A percentile compares a stretch with the other conserved stretches of the same genome.
Evolutionary conservation across 1,139 yeast genomes (phyloP).

Genomic region (Yamadazyma kanchanaburiensis): DNA sequence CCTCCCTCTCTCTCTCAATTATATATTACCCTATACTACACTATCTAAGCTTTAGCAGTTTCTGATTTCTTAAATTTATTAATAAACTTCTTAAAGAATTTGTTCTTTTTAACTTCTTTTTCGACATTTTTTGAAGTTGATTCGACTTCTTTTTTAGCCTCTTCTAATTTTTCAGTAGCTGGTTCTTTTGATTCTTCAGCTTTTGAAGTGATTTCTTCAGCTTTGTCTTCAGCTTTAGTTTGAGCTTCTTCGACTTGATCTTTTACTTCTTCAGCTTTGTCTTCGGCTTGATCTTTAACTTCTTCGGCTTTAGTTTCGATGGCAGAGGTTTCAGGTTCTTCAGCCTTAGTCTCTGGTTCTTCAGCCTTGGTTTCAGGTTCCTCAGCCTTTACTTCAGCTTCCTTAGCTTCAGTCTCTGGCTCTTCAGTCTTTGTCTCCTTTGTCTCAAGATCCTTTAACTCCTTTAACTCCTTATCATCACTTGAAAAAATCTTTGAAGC

Average conservation of each 20-base stretch:
- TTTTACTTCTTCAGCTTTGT: conserved; percentile 10
- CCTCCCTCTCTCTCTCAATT: conserved; percentile 1
- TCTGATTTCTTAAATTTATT: conserved; percentile 46
- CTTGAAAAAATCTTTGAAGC: conserved; percentile 38
- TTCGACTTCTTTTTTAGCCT: conserved; percentile 29
- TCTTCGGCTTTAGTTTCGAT: conserved; percentile 10
- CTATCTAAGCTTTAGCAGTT: conserved; percentile 25
- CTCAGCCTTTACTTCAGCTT: conserved; percentile 5
- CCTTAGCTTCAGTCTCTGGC: conserved; percentile 9
- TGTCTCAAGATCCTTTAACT: conserved; percentile 7
- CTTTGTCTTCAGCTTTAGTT: conserved; percentile 6
- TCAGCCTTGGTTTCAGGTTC: conserved; percentile 15
- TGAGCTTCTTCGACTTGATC: conserved; percentile 7
- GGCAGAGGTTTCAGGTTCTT: not conserved
- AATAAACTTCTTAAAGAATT: conserved; percentile 48
- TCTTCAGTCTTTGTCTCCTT: conserved; percentile 4
- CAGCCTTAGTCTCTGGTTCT: conserved; percentile 9
- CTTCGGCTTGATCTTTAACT: conserved; percentile 9
- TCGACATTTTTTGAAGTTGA: conserved; percentile 22
- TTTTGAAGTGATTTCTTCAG: conserved; percentile 12
- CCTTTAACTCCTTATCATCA: conserved; percentile 26
- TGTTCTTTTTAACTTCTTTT: conserved; percentile 43
- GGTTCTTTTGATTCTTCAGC: conserved; percentile 19
- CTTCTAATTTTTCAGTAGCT: conserved; percentile 16
- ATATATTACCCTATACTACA: conserved; percentile 2